Conservation (phyloP, 441 rosid species). For the Corymbia calophylla region DNA sequence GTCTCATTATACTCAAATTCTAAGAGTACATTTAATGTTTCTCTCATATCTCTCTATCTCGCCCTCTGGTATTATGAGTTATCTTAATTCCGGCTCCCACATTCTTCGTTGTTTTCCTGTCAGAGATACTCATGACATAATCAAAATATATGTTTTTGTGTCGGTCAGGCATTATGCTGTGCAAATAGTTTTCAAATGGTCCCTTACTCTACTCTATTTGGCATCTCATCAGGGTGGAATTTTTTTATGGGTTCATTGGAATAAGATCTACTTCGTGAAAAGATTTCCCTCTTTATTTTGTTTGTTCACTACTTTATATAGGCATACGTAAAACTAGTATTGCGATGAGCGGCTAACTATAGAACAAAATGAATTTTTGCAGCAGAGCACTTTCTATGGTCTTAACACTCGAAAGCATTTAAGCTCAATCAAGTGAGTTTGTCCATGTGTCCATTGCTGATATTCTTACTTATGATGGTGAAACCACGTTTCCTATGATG, state of each 20-base stretch:
- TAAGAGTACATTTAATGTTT: background rate
- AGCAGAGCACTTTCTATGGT: background rate
- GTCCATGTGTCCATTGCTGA: background rate
- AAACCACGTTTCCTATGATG: background rate
- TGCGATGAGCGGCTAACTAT: background rate
- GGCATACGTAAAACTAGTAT: background rate
- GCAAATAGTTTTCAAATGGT: background rate
- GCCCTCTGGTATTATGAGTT: background rate
- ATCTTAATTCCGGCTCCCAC: background rate
- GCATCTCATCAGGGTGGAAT: background rate
- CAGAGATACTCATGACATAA: background rate
- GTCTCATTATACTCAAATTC: background rate
- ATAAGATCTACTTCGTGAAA: background rate
- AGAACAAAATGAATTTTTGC: background rate
- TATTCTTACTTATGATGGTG: background rate
- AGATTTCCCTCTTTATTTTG: background rate
- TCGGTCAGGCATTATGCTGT: background rate
- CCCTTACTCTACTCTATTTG: background rate
- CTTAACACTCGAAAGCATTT: background rate
- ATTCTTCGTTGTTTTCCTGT: background rate
- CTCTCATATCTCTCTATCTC: background rate
- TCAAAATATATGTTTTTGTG: background rate
- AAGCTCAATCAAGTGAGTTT: background rate
- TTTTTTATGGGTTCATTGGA: background rate
- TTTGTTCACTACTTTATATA: background rate